These are phyloP conservation scores for Oenanthe javanica DNA, from an alignment of 140 eudicot genomes.

Conservation along the genomic window DNA sequence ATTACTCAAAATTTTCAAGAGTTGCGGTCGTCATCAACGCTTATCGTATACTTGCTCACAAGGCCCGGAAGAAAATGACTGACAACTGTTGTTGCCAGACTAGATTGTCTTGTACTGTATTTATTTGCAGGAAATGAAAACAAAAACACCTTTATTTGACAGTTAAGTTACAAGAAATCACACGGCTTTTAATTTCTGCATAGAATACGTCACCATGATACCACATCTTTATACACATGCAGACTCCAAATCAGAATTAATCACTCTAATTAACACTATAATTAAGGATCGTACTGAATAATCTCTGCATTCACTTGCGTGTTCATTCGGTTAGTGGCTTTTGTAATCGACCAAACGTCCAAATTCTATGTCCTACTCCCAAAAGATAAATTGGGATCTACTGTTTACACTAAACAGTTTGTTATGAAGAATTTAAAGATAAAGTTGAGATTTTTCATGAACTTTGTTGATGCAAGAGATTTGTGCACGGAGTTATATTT, in stretches of 20 bases:
- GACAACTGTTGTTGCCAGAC: neutral
- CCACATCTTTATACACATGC: neutral
- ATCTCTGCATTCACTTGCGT: neutral
- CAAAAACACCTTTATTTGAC: neutral
- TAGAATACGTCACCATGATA: neutral
- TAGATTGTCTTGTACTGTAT: neutral
- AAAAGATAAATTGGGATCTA: neutral
- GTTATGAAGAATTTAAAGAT: too few relatives aligned
- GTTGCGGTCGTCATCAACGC: neutral
- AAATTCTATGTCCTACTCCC: neutral
- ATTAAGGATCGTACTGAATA: neutral
- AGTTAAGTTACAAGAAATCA: neutral
- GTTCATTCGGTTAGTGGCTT: neutral
- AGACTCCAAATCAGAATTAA: neutral
- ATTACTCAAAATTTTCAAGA: too few relatives aligned
- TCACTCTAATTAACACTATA: neutral
- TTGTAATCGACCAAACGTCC: neutral
- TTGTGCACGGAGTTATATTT: neutral
- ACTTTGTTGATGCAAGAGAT: neutral
- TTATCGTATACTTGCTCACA: neutral
- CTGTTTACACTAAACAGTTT: neutral
- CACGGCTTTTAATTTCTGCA: constrained; percentile 3
- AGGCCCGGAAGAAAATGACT: neutral
- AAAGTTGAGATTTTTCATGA: neutral
- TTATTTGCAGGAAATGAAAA: neutral